phyloP scores from a whole-genome alignment of 2,329 filamentous ascomycete genomes.

The Aspergillus amoenus region DNA sequence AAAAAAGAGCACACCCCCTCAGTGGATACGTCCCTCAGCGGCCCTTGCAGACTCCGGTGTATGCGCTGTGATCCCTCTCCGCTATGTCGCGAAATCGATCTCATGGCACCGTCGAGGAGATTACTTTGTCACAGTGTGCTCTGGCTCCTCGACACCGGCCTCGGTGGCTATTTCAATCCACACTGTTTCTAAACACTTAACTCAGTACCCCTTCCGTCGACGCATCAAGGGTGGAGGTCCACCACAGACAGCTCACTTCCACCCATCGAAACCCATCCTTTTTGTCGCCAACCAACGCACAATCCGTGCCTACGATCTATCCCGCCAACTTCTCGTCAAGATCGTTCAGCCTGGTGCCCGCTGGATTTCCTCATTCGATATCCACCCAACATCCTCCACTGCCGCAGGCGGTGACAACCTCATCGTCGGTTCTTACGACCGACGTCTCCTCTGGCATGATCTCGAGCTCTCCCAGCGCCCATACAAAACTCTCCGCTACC shows the following conservation, averaged over 20 bases:
- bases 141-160: constrained; percentile 52
- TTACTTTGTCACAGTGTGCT: constrained; percentile 89
- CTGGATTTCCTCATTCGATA: constrained; percentile 91
- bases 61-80: constrained; percentile 75
- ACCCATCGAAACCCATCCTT: constrained; percentile 87
- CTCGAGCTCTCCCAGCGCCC: constrained; percentile 85
- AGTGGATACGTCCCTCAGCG: constrained; percentile 77
- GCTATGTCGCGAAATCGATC: constrained; percentile 79
- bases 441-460: constrained; percentile 93
- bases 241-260: constrained; percentile 88
- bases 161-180: constrained; percentile 80
- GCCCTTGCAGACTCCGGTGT: constrained; percentile 74
- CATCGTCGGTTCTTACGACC: constrained; percentile 92
- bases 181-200: constrained; percentile 90
- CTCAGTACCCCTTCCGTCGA: constrained; percentile 87
- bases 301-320: constrained; percentile 90
- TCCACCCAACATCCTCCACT: constrained; percentile 85
- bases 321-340: constrained; percentile 87
- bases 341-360: constrained; percentile 89
- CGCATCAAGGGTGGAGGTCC: constrained; percentile 68
- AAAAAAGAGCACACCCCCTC: constrained; percentile 73
- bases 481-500: constrained; percentile 96
- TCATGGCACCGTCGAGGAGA: constrained; percentile 93
- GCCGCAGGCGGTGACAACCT: constrained; percentile 91
- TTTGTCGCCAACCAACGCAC: constrained; percentile 94